Conservation (phyloP, 257 asterid species). For the Fraxinus americana region DNA sequence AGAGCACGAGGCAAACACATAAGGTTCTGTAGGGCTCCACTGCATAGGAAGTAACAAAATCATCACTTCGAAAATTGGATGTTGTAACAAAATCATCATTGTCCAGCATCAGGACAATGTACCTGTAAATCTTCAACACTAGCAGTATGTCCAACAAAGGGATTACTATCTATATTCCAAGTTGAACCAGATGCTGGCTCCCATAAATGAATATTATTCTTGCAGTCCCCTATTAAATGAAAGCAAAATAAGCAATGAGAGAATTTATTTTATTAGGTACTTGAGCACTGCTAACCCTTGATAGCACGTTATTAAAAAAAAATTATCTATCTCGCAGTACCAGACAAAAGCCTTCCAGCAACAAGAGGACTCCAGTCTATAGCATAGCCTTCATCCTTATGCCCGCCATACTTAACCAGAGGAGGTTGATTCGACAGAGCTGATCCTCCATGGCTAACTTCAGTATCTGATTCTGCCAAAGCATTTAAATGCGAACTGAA, state of each 20-base stretch:
- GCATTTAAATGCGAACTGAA: slow-evolving; percentile 74
- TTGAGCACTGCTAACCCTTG: neutral
- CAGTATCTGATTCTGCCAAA: slow-evolving; percentile 61
- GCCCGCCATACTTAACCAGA: slow-evolving; percentile 68
- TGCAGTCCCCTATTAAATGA: slow-evolving; percentile 73
- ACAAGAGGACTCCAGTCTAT: slow-evolving; percentile 93
- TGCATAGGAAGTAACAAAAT: slow-evolving; percentile 32
- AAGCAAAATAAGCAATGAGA: slow-evolving; percentile 5
- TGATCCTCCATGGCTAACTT: slow-evolving; percentile 46
- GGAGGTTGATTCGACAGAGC: slow-evolving; percentile 65
- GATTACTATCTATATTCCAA: slow-evolving; percentile 66
- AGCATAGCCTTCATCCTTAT: slow-evolving; percentile 96
- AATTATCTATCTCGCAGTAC: slow-evolving; percentile 32
- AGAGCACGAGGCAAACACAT: slow-evolving; percentile 87
- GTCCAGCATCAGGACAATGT: neutral
- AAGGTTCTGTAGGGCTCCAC: slow-evolving; percentile 95
- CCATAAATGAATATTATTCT: slow-evolving; percentile 79
- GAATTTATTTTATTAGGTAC: neutral
- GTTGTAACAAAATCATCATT: neutral
- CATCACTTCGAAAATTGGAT: neutral
- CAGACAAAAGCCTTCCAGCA: slow-evolving; percentile 89
- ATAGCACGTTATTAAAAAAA: slow-evolving; percentile 6
- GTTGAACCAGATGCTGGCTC: slow-evolving; percentile 79
- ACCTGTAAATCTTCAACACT: neutral
- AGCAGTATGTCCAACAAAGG: slow-evolving; percentile 40